phyloP scores from a whole-genome alignment of 129 eudicot species.

The Deinandra increscens region DNA sequence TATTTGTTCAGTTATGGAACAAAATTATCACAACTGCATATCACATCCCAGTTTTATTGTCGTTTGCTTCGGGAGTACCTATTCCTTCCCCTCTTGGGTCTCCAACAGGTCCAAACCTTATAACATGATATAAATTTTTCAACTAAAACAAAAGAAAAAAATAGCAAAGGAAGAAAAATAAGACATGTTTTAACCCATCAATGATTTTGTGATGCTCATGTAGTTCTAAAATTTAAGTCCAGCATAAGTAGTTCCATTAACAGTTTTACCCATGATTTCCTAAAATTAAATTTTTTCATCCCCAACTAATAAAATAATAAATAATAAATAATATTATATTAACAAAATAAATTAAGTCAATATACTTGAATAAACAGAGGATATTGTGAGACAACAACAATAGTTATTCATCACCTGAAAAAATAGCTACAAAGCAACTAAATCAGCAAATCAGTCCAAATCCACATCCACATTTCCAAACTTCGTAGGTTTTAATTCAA shows the following conservation, averaged over 20 bases:
- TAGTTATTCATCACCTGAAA: no score
- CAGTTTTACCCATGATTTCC: slow-evolving; percentile 80
- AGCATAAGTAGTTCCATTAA: slow-evolving; percentile 90
- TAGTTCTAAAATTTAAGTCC: slow-evolving; percentile 93
- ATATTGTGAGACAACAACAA: slow-evolving; percentile 91
- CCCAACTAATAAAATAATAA: background rate
- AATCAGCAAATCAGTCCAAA: no score
- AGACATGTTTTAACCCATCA: slow-evolving; percentile 37
- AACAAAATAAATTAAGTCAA: background rate
- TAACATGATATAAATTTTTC: background rate
- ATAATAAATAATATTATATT: background rate
- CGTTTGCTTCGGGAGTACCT: slow-evolving; percentile 97
- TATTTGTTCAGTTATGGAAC: no score
- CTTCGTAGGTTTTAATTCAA: no score
- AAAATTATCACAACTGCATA: no score
- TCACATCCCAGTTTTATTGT: no score
- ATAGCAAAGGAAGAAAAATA: background rate
- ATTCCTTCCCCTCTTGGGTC: slow-evolving; percentile 97
- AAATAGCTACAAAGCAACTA: no score
- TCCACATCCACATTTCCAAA: no score
- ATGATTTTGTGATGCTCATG: slow-evolving; percentile 96
- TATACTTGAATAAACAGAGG: slow-evolving; percentile 71
- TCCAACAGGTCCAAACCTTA: slow-evolving; percentile 97
- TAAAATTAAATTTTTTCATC: slow-evolving; percentile 29
- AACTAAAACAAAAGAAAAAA: background rate